Evolutionary conservation across 768 basidiomycete genomes (phyloP).

Genomic region (Clitopilus hobsonii): DNA sequence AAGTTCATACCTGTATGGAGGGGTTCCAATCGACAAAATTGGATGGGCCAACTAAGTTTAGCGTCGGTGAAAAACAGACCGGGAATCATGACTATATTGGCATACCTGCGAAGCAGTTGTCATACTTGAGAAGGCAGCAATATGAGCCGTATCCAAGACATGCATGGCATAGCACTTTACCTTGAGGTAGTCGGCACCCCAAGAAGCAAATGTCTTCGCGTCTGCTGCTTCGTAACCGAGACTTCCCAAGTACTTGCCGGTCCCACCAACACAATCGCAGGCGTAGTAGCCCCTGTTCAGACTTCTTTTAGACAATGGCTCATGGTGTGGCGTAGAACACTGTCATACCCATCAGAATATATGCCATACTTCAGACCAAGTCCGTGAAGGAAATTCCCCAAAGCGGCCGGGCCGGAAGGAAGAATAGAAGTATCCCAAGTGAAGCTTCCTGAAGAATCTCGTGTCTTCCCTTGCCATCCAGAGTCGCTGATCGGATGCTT

Average conservation of each 20-base stretch:
- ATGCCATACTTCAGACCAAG: constrained; percentile 58
- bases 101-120: constrained; percentile 46
- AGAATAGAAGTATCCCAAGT: constrained; percentile 38
- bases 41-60: constrained; percentile 19
- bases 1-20: constrained; percentile 27
- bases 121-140: constrained; percentile 24
- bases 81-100: no score
- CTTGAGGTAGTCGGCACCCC: constrained; percentile 46
- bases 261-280: constrained; percentile 42
- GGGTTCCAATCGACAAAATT: constrained; percentile 44
- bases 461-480: constrained; percentile 43
- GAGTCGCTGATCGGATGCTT: constrained; percentile 31
- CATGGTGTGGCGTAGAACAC: no score
- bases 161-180: constrained; percentile 13
- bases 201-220: constrained; percentile 40
- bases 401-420: constrained; percentile 33
- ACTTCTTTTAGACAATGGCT: no score
- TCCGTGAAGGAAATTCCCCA: constrained; percentile 31
- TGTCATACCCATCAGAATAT: constrained; percentile 49
- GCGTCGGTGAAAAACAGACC: no score
- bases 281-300: constrained; percentile 34
- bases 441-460: constrained; percentile 35
- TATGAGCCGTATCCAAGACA: neutral
- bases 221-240: constrained; percentile 43
- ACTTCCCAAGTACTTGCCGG: constrained; percentile 38